Evolutionary conservation across 768 basidiomycete genomes (phyloP).

Genomic region (Boletus subcaerulescens): DNA sequence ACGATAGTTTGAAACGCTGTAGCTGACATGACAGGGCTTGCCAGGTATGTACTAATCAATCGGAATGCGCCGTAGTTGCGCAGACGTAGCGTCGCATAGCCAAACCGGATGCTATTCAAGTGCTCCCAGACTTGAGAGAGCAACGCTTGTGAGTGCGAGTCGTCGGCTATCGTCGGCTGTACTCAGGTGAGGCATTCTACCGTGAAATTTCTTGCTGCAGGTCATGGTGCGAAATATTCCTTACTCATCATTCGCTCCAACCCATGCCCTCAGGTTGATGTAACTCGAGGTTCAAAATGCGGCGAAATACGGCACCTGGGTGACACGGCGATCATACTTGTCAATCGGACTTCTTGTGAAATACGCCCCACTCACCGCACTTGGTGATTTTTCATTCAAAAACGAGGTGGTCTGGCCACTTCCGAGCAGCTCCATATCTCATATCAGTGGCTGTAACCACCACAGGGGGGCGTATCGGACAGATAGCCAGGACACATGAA

Average conservation of each 20-base stretch:
- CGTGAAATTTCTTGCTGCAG: neutral
- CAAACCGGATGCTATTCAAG: neutral
- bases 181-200: neutral
- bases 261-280: slow-evolving; percentile 7
- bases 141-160: neutral
- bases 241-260: neutral
- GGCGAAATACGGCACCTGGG: slow-evolving; percentile 11
- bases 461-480: slow-evolving; percentile 6
- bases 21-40: slow-evolving; percentile 14
- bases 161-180: slow-evolving; percentile 4
- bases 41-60: neutral
- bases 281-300: slow-evolving; percentile 12
- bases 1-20: slow-evolving; percentile 20
- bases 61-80: neutral
- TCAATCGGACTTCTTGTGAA: slow-evolving; percentile 18
- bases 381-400: slow-evolving; percentile 27
- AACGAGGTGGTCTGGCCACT: slow-evolving; percentile 11
- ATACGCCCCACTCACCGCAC: slow-evolving; percentile 10
- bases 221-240: neutral
- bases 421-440: slow-evolving; percentile 9
- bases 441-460: slow-evolving; percentile 11
- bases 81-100: neutral
- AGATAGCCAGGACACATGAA: neutral
- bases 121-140: neutral
- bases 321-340: slow-evolving; percentile 24